Evolutionary conservation across 2,329 filamentous ascomycete genomes (phyloP).

Genomic region (Botrytis porri): DNA sequence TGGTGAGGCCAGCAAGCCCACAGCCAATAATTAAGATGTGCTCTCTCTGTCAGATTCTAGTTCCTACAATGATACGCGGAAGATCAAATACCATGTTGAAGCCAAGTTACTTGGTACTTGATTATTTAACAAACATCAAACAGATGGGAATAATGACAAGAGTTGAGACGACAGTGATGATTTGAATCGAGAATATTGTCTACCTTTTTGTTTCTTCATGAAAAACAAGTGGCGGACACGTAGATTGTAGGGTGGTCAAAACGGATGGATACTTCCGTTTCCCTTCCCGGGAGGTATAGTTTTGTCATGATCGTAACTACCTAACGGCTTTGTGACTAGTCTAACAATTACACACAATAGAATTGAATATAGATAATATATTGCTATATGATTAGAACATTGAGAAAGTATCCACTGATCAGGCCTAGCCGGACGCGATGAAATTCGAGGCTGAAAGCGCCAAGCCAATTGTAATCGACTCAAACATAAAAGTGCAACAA

Average conservation of each 20-base stretch:
- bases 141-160: neutral
- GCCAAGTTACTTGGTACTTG: neutral
- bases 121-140: neutral
- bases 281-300: neutral
- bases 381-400: neutral
- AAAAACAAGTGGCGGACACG: neutral
- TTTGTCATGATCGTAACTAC: neutral
- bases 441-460: neutral
- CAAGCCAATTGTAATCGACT: neutral
- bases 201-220: neutral
- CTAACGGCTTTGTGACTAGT: neutral
- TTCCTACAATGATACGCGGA: neutral
- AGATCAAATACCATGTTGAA: neutral
- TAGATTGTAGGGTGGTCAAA: neutral
- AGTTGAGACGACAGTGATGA: neutral
- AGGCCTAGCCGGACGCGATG: neutral
- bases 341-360: neutral
- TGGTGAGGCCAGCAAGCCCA: conserved; percentile 27
- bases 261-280: neutral
- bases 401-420: neutral
- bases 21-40: conserved; percentile 27
- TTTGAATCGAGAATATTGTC: neutral
- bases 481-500: neutral
- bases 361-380: neutral
- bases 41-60: conserved; percentile 10